Base-by-base conservation (phyloP, 2,329 filamentous ascomycete species). In the Microcyclospora tardicrescens region DNA sequence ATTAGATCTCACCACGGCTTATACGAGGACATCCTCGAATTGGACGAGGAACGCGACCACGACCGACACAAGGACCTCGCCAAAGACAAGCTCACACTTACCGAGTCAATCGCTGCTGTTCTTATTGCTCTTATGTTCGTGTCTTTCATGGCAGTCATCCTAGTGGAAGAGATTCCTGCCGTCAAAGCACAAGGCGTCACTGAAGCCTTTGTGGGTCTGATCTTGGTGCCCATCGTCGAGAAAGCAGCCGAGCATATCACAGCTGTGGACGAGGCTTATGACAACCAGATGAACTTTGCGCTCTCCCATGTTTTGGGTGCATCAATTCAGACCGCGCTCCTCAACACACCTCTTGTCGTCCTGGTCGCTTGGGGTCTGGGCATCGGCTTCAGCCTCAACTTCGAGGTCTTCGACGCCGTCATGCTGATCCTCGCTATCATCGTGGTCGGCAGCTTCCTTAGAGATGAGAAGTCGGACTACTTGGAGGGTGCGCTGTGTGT, bases 381-480 rank as follows among this genome's bases (percentile, higher is more conserved):
- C 41, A 77, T 77, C 50, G 54, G 67, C 5, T 84, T 95, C 73
- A 77, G 82, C 45, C 68, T 94, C 37, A 79, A 85, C 56, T 94
- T 94, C 57, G 82, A 91, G 50, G 69, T 86, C 11, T 94, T 94
- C 66, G 84, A 93, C 63, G 72, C 93, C 14, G 73, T 81, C 40
- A 71, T 93, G 46, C 67, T 95, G 8, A 76, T 95, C 40, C 69
- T 95, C 16, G 76, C 84, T 19, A 89, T 94, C 51, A 67, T 95
- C 32, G 54, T 54, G 34, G 53, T 54, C 36, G 85, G 86, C 1
- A 84, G 85, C 44, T 93, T 94, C 62, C 63, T 95, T 39, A 71
- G 85, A 36, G 87, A 95, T 56, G 78, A 84, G 48, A 89, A 91
- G 68, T 84, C 78, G 44, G 93, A 94, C 56, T 95, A 93, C 54